Evolutionary conservation across 306 rosid species (phyloP), one percentile per base, ranked within the genome.

Genomic region (Vigna hirtella): DNA sequence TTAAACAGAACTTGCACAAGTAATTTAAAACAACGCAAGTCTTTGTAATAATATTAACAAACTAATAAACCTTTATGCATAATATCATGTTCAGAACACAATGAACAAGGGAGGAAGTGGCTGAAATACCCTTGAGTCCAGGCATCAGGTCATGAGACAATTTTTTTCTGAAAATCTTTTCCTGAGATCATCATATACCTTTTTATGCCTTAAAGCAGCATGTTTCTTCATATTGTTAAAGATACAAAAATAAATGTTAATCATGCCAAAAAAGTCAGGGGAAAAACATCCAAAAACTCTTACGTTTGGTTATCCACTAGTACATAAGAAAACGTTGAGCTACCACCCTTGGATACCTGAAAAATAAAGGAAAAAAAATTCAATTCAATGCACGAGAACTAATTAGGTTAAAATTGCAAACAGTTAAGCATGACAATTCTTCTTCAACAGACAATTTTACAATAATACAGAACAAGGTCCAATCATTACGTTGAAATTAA

Each of bases 221-320:
- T 32, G 66, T 11, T 67, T 28, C 38, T 66, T 78, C 67, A 77
- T 63, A 62, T 28, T 56, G 51, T 57, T 38, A 52, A 52, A 50
- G 70, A 74, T 66, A 40, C 28, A 30, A n/a, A 45, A 20, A 24
- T 34, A 32, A 32, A 57, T n/a, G 40, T 40, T 57, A 53, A 63
- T 64, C 14, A 57, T 3, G 7, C 34, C 40, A 32, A 20, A 78
- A 24, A 71, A 75, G 49, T 16, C 63, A 66, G 38, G 71, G 57
- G 61, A 17, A 34, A 34, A 34, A 49, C 42, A 83, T 6, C 36
- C 45, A 53, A 43, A 9, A 74, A 73, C 61, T 56, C 97, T 88
- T 83, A 92, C 98, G 83, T 95, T 85, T 89, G 87, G 47, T 63
- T 88, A 86, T 95, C 98, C 18, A 95, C 96, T 73, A 92, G 83